Conservation (phyloP, 345 rosid species). For the Reutealis trisperma region DNA sequence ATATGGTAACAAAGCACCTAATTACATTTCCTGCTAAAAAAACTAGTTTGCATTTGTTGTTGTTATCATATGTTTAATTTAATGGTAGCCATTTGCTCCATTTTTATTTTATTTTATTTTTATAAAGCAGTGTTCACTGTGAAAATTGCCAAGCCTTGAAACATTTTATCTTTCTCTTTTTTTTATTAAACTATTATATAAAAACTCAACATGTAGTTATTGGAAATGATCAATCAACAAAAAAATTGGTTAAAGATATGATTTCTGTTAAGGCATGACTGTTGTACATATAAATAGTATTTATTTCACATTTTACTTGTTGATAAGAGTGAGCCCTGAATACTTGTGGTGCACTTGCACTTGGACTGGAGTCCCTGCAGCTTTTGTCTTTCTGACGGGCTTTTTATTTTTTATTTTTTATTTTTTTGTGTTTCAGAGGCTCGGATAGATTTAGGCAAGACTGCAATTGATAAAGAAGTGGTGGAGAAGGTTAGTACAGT, state of each 20-base stretch:
- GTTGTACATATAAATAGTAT: neutral
- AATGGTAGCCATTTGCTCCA: neutral
- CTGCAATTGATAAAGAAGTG: conserved; percentile 64
- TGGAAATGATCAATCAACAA: neutral
- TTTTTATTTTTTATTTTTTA: no score
- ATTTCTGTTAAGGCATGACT: neutral
- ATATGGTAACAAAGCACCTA: neutral
- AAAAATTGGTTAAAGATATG: neutral
- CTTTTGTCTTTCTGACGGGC: conserved; percentile 13
- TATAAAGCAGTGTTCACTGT: neutral
- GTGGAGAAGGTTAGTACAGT: conserved; percentile 64
- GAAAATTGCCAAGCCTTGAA: neutral
- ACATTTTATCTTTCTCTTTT: neutral
- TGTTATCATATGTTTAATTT: neutral
- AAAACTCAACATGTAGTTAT: neutral
- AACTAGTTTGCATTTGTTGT: neutral
- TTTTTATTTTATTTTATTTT: neutral
- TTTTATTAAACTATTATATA: neutral
- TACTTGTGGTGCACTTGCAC: neutral
- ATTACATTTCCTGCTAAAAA: neutral
- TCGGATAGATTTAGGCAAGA: conserved; percentile 61
- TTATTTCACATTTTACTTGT: neutral
- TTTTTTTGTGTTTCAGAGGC: conserved; percentile 62
- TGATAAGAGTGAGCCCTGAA: neutral
- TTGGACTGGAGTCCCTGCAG: neutral